Evolutionary conservation across 139 green algal genomes (phyloP).

Genomic region (Chlamydomonas eustigma): DNA sequence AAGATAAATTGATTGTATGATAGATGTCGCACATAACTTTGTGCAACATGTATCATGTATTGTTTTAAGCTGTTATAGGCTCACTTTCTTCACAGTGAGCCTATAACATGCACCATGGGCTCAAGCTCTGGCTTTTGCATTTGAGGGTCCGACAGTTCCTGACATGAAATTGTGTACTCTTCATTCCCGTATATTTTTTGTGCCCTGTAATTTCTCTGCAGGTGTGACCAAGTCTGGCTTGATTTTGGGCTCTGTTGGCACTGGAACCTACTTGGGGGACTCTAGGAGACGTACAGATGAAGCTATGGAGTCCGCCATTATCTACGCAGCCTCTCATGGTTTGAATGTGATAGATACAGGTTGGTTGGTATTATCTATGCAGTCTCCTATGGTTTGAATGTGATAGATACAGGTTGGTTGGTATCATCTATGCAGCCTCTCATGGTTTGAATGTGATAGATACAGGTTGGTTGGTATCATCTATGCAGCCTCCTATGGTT

Average conservation of each 20-base stretch:
- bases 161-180: neutral
- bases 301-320: constrained; percentile 31
- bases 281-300: constrained; percentile 57
- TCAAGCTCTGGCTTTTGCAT: neutral
- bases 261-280: constrained; percentile 71
- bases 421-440: neutral
- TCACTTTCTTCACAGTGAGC: neutral
- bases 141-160: neutral
- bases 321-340: constrained; percentile 41
- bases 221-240: neutral
- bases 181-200: neutral
- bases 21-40: neutral
- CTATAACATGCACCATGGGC: neutral
- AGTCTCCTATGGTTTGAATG: neutral
- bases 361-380: neutral
- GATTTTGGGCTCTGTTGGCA: constrained; percentile 31
- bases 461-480: neutral
- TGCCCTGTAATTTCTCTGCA: neutral
- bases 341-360: constrained; percentile 78
- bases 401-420: neutral
- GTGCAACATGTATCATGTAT: neutral
- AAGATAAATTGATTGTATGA: neutral
- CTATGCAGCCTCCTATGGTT: too few species aligned
- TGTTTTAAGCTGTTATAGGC: neutral
- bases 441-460: neutral